Percentiles rank a stretch among this genome's conserved stretches.
These are phyloP conservation scores for Tetracladium setigerum DNA, from an alignment of 495 filamentous ascomycete genomes.

Conservation along the genomic window DNA sequence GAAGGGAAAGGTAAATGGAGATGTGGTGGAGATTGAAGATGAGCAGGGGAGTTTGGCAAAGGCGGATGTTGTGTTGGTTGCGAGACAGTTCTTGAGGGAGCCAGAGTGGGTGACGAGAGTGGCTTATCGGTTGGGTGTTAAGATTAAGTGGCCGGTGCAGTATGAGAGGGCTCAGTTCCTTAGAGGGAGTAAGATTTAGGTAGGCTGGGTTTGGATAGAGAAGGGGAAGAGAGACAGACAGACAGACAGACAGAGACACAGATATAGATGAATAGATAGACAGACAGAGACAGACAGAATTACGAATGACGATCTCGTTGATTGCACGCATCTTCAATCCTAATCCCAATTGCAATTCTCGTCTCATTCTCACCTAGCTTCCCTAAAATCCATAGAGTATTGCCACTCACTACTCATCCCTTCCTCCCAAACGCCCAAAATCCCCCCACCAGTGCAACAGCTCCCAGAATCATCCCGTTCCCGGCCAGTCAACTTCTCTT, in stretches of 20 bases:
- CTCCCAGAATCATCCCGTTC: background rate
- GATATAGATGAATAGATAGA: no score
- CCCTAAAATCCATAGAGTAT: background rate
- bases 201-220: background rate
- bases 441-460: background rate
- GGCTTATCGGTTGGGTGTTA: conserved; percentile 51
- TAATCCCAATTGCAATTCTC: background rate
- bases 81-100: conserved; percentile 57
- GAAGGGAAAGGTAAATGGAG: conserved; percentile 11
- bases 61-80: conserved; percentile 58
- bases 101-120: conserved; percentile 57
- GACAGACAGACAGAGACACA: background rate
- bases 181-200: conserved; percentile 14
- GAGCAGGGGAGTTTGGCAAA: conserved; percentile 36
- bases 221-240: background rate
- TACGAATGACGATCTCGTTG: background rate
- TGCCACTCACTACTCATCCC: background rate
- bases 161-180: conserved; percentile 27
- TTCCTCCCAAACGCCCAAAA: background rate
- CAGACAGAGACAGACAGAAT: background rate
- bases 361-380: background rate
- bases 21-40: conserved; percentile 31
- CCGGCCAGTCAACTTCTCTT: conserved; percentile 16
- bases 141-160: conserved; percentile 48
- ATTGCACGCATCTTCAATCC: background rate